A percentile compares a stretch with the other conserved stretches of the same genome.
phyloP scores from a whole-genome alignment of 768 basidiomycete species.

The Daedaleopsis nitida region DNA sequence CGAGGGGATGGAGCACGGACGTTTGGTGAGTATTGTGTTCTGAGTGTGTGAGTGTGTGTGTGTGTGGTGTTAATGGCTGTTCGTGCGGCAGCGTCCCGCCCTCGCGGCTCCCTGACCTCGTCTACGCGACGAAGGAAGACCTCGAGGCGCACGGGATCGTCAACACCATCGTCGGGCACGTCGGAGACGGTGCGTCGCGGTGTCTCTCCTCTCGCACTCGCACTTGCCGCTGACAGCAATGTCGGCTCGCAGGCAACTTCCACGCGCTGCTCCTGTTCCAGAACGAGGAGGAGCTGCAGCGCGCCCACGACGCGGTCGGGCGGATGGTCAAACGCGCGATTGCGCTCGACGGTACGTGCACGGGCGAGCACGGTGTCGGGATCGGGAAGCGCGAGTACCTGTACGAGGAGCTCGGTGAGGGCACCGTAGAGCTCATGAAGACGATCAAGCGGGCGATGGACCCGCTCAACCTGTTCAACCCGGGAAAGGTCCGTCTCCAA shows the following conservation, averaged over 20 bases:
- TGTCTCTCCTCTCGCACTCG: not conserved
- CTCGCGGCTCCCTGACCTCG: conserved; percentile 63
- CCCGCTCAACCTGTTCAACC: conserved; percentile 77
- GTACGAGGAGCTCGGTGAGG: conserved; percentile 77
- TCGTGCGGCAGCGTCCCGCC: conserved; percentile 52
- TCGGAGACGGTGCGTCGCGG: conserved; percentile 59
- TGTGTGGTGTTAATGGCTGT: not conserved
- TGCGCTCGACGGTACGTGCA: conserved; percentile 74
- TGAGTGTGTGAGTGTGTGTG: too few relatives aligned
- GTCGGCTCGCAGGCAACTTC: conserved; percentile 40
- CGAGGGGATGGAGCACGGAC: conserved; percentile 70
- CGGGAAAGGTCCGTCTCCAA: conserved; percentile 65
- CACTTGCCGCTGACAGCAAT: too few relatives aligned
- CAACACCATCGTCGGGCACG: conserved; percentile 74
- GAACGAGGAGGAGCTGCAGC: conserved; percentile 38
- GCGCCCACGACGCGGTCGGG: conserved; percentile 42
- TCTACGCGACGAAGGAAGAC: conserved; percentile 74
- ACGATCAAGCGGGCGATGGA: conserved; percentile 66
- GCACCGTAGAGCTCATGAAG: conserved; percentile 85
- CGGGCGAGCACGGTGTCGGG: conserved; percentile 87
- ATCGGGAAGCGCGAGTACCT: conserved; percentile 83
- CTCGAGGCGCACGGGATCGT: conserved; percentile 55
- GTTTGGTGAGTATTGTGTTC: conserved; percentile 54
- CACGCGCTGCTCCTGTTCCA: conserved; percentile 41
- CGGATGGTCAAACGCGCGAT: conserved; percentile 71